Percentiles rank a stretch among this genome's conserved stretches.
Evolutionary conservation across 306 rosid species (phyloP).

Genomic region (Ceratonia siliqua): DNA sequence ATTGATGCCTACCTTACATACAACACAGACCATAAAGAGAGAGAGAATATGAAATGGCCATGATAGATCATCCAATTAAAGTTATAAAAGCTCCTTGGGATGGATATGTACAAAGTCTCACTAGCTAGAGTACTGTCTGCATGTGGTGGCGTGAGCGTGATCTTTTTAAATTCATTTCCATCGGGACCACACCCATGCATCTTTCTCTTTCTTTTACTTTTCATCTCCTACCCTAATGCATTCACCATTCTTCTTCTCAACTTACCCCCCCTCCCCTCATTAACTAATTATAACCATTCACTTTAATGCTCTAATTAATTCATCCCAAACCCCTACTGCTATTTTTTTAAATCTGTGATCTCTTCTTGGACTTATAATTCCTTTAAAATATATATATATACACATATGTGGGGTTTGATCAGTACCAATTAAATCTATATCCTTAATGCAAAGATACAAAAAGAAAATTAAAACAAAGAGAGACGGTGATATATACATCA

Average conservation of each 20-base stretch:
- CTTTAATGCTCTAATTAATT: no score
- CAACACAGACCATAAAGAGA: slow-evolving; percentile 34
- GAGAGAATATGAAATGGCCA: slow-evolving; percentile 16
- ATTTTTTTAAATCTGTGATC: no score
- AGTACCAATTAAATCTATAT: no score
- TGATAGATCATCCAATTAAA: slow-evolving; percentile 40
- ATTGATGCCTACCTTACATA: slow-evolving; percentile 47
- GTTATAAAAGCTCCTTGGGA: slow-evolving; percentile 30
- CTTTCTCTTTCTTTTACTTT: slow-evolving; percentile 44
- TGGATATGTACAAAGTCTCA: slow-evolving; percentile 49
- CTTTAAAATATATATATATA: no score
- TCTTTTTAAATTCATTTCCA: slow-evolving; percentile 44
- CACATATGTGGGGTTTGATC: no score
- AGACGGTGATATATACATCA: slow-evolving; percentile 22
- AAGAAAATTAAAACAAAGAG: no score
- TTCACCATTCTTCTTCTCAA: neutral
- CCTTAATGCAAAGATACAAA: no score
- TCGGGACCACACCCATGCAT: slow-evolving; percentile 56
- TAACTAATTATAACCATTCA: no score
- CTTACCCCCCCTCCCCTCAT: no score
- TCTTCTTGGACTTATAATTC: no score
- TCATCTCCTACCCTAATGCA: slow-evolving; percentile 27
- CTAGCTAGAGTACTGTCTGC: slow-evolving; percentile 47
- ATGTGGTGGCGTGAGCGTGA: slow-evolving; percentile 82
- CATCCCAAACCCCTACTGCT: no score